Evolutionary conservation across 495 filamentous ascomycete species (phyloP).

Genomic region (Annulohypoxylon maeteangense): DNA sequence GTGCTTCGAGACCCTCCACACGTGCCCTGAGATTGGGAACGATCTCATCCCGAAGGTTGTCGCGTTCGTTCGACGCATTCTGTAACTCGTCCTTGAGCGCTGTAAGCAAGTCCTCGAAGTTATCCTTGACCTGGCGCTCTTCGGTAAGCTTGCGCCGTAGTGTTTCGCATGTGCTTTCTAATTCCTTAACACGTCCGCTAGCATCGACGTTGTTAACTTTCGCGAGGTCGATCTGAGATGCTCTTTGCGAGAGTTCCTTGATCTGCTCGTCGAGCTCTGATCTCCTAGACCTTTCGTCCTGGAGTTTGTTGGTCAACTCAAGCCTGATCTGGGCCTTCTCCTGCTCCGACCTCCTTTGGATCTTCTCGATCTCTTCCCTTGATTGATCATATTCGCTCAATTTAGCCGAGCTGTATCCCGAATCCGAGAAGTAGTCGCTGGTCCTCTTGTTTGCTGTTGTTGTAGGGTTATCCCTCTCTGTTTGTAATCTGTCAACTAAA

Average conservation of each 20-base stretch:
- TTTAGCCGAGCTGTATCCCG: slow-evolving; percentile 85
- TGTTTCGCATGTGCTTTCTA: slow-evolving; percentile 83
- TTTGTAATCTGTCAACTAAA: slow-evolving; percentile 84
- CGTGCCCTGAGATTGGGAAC: slow-evolving; percentile 76
- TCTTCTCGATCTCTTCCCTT: slow-evolving; percentile 83
- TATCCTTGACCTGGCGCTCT: slow-evolving; percentile 89
- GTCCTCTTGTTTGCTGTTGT: slow-evolving; percentile 76
- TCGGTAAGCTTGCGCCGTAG: slow-evolving; percentile 82
- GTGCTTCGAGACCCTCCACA: slow-evolving; percentile 80
- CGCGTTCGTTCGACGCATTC: slow-evolving; percentile 84
- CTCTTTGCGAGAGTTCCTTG: slow-evolving; percentile 78
- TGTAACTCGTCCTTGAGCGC: slow-evolving; percentile 85
- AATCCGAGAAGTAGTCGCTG: slow-evolving; percentile 98
- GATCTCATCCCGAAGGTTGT: slow-evolving; percentile 89
- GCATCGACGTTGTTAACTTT: slow-evolving; percentile 59
- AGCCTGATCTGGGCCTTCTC: slow-evolving; percentile 89
- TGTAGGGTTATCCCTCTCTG: slow-evolving; percentile 70
- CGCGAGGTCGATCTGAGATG: slow-evolving; percentile 65
- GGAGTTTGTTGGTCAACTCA: slow-evolving; percentile 81
- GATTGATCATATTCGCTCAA: slow-evolving; percentile 72
- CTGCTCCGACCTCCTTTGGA: slow-evolving; percentile 86
- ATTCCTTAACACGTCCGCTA: slow-evolving; percentile 70
- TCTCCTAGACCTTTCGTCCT: slow-evolving; percentile 81
- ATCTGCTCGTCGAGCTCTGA: slow-evolving; percentile 83
- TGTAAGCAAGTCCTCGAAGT: slow-evolving; percentile 88